Evolutionary conservation across 140 eudicot genomes (phyloP).

Genomic region (Ambrosia hybrid): DNA sequence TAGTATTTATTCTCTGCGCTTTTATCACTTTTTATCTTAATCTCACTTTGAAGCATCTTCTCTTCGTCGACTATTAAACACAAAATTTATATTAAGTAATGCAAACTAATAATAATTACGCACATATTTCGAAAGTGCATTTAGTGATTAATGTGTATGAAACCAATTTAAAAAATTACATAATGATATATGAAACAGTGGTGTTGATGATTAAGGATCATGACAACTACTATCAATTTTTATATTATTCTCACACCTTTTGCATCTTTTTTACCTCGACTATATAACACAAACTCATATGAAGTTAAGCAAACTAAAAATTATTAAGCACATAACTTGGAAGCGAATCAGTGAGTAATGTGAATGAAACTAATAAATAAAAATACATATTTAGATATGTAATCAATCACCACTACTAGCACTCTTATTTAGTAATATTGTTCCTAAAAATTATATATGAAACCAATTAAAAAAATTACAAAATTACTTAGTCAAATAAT

Average conservation of each 20-base stretch:
- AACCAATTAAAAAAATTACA: background rate
- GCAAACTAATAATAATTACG: too few species aligned
- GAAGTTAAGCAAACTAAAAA: too few species aligned
- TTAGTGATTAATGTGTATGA: too few species aligned
- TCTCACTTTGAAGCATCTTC: background rate
- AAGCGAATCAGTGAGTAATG: background rate
- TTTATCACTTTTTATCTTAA: background rate
- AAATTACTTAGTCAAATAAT: constrained; percentile 28
- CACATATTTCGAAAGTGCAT: too few species aligned
- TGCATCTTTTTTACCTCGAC: background rate
- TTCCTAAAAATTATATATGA: background rate
- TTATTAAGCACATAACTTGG: background rate
- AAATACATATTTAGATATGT: background rate
- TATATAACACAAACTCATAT: too few species aligned
- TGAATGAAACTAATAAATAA: background rate
- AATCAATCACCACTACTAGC: background rate
- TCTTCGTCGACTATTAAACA: background rate
- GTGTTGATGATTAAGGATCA: too few species aligned
- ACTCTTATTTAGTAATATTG: background rate
- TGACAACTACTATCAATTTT: background rate
- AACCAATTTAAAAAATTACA: too few species aligned
- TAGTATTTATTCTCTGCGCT: too few species aligned
- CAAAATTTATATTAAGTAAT: background rate
- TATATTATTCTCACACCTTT: background rate
- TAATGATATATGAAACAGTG: too few species aligned